Evolutionary conservation across 1,284 basidiomycete genomes (phyloP).

Genomic region (Anthracocystis walkeri): DNA sequence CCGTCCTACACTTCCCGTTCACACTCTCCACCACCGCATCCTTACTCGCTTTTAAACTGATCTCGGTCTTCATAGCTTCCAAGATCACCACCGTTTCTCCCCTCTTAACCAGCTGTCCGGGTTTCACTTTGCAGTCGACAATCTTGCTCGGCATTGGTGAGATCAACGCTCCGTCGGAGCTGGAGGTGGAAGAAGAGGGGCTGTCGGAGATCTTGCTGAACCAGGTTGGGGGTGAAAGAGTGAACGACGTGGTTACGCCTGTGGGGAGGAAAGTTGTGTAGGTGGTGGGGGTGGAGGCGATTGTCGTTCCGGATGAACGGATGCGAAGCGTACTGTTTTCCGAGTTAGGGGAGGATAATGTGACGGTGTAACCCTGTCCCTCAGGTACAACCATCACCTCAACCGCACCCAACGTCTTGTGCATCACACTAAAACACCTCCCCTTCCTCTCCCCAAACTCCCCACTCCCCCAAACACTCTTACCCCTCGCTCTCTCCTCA

Average conservation of each 20-base stretch:
- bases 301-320: slow-evolving; percentile 2
- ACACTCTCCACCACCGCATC: slow-evolving; percentile 79
- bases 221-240: slow-evolving; percentile 21
- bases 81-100: slow-evolving; percentile 84
- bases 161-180: slow-evolving; percentile 7
- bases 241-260: slow-evolving; percentile 17
- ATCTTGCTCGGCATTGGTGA: slow-evolving; percentile 55
- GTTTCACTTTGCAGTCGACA: slow-evolving; percentile 82
- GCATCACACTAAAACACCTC: slow-evolving; percentile 6
- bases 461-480: slow-evolving; percentile 15
- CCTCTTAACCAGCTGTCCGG: slow-evolving; percentile 81
- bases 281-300: slow-evolving; percentile 8
- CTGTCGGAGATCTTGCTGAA: slow-evolving; percentile 21
- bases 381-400: neutral
- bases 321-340: slow-evolving; percentile 61
- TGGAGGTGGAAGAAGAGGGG: neutral
- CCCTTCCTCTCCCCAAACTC: neutral
- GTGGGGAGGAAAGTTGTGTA: slow-evolving; percentile 36
- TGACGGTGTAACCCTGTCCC: neutral
- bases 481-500: slow-evolving; percentile 75
- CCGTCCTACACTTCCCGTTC: slow-evolving; percentile 73
- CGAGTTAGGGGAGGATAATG: neutral
- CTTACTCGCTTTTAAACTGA: slow-evolving; percentile 77
- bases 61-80: slow-evolving; percentile 92
- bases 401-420: slow-evolving; percentile 26